Evolutionary conservation across 2,329 filamentous ascomycete genomes (phyloP), one percentile per base, ranked within the genome.

Genomic region (Botrytis cinerea): DNA sequence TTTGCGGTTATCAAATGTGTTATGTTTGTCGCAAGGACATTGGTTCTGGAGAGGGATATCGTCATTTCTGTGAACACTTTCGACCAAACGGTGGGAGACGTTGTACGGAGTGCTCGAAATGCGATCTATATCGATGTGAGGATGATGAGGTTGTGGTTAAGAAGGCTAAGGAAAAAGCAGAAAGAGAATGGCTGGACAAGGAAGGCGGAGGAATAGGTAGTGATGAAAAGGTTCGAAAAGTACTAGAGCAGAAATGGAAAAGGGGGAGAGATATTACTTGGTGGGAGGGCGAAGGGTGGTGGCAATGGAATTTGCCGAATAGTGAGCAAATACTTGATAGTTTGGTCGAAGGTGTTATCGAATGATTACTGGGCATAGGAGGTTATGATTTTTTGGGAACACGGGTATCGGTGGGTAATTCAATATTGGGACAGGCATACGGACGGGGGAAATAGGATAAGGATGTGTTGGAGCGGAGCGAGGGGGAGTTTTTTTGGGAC

Each of bases 1-100:
- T 94, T 25, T 99, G 96, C 83, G 96, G 96, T 14, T 98, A 98
- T 83, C 92, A 93, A 78, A 98, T 98, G 95, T 99, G 96, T 82
- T 99, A 99, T 80, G 90, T 98, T 64, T 99, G 96, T 82, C 93
- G 96, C 59, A 91, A 91, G 77, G 91, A 93, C 79, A 89, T 92
- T 64, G 84, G 86, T 73, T 85, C 88, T 68, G 83, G 84, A 4
- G 91, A 95, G 81, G 95, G 95, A 0, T 98, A 99, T 82, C 87
- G 90, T 57, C 96, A 99, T 82, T 99, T 98, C 80, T 99, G 96
- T 81, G 93, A 97, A 81, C 96, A 98, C 83, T 98, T 98, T 82
- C 88, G 96, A 14, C 91, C 93, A 16, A 88, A 92, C 75, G 93
- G 92, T 0, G 94, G 95, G 67, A 85, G 86, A 32, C 87, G 88